These are phyloP conservation scores for Leccinum fallax DNA, from an alignment of 1,284 basidiomycete genomes.

Conservation along the genomic window DNA sequence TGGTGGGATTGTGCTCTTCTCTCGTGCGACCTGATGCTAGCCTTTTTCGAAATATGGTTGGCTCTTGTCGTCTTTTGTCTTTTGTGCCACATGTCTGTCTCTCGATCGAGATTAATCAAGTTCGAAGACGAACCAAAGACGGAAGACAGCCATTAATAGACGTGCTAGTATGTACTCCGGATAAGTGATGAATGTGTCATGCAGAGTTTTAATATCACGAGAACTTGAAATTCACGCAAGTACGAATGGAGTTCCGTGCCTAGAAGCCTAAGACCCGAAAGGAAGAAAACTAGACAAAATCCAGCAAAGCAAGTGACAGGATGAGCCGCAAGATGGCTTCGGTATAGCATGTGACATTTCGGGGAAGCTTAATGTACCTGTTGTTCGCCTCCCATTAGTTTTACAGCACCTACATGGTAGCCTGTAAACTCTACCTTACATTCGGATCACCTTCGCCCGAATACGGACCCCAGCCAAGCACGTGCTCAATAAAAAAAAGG, in stretches of 20 bases:
- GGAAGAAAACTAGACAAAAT: neutral
- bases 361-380: neutral
- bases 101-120: neutral
- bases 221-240: neutral
- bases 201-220: neutral
- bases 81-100: neutral
- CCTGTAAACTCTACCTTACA: neutral
- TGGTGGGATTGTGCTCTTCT: neutral
- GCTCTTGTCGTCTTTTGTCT: constrained; percentile 1
- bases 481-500: neutral
- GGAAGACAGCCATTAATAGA: constrained; percentile 2
- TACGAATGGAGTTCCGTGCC: constrained; percentile 9
- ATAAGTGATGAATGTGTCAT: constrained; percentile 15
- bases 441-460: neutral
- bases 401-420: neutral
- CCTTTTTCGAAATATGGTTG: neutral
- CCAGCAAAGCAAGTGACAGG: neutral
- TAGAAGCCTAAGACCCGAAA: constrained; percentile 1
- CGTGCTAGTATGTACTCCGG: constrained; percentile 5
- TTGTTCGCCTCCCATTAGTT: neutral
- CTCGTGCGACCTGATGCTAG: constrained; percentile 1
- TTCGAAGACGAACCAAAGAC: neutral
- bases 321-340: neutral
- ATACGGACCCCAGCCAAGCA: neutral
- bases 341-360: neutral